phyloP scores from a whole-genome alignment of 2,329 filamentous ascomycete genomes.

The Calonectria montana region DNA sequence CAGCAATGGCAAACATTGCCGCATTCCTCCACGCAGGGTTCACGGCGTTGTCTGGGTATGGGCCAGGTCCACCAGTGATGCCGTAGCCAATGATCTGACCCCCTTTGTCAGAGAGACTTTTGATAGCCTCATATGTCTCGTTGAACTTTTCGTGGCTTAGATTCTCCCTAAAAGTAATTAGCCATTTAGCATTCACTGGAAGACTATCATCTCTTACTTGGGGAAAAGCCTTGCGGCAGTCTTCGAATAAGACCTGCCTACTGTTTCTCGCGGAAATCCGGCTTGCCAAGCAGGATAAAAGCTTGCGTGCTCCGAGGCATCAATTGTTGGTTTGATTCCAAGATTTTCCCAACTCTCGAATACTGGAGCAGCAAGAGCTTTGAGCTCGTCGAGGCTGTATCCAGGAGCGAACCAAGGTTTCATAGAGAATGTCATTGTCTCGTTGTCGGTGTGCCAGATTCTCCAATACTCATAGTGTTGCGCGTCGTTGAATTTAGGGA shows the following conservation, averaged over 20 bases:
- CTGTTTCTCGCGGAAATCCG: not conserved
- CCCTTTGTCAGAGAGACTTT: not conserved
- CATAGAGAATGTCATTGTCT: not conserved
- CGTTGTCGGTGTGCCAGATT: not conserved
- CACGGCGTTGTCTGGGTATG: not conserved
- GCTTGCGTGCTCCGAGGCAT: not conserved
- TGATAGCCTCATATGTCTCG: not conserved
- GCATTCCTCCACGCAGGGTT: not conserved
- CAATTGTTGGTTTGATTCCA: not conserved
- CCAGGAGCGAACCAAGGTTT: not conserved
- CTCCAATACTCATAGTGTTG: conserved; percentile 1
- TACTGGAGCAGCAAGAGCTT: not conserved
- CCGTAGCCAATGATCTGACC: not conserved
- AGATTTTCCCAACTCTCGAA: not conserved
- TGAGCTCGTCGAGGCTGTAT: not conserved
- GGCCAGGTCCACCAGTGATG: not conserved
- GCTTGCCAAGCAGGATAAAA: not conserved
- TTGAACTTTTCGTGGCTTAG: not conserved
- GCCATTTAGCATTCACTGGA: not conserved
- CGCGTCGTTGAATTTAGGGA: not conserved
- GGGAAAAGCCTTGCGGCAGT: not conserved
- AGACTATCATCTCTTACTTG: not conserved
- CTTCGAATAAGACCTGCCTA: not conserved
- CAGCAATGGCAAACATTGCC: not conserved
- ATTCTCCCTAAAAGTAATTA: not conserved